Conservation (phyloP, 768 basidiomycete genomes). For the Lactarius deliciosus region DNA sequence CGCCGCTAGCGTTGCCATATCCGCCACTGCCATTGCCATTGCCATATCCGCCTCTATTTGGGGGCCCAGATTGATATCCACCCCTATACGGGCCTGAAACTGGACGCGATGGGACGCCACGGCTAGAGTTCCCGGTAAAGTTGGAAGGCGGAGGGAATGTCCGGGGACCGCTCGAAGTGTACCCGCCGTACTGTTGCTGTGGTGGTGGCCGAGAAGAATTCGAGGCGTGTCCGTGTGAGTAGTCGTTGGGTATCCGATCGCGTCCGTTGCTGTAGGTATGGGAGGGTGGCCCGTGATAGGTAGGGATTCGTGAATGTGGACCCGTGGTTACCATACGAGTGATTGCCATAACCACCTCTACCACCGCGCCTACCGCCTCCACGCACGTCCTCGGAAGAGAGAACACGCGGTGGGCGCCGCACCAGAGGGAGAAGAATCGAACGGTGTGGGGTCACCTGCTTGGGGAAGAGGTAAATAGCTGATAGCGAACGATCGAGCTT, state of each 20-base stretch:
- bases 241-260: conserved; percentile 32
- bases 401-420: conserved; percentile 53
- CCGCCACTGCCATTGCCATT: conserved; percentile 32
- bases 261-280: conserved; percentile 29
- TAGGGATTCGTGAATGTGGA: conserved; percentile 16
- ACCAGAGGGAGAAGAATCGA: conserved; percentile 80
- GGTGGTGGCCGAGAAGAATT: conserved; percentile 36
- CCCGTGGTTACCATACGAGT: conserved; percentile 11
- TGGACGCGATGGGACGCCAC: conserved; percentile 24
- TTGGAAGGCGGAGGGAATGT: conserved; percentile 14
- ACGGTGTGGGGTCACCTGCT: conserved; percentile 80
- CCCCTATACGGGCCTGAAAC: conserved; percentile 24
- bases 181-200: conserved; percentile 33
- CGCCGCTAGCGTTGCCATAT: conserved; percentile 38
- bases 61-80: conserved; percentile 30
- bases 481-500: conserved; percentile 85
- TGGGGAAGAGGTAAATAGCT: conserved; percentile 85
- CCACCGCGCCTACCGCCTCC: conserved; percentile 44
- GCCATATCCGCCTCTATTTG: conserved; percentile 38
- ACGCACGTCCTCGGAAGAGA: conserved; percentile 73
- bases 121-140: conserved; percentile 15
- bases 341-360: conserved; percentile 37
- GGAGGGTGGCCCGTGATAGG: conserved; percentile 13
- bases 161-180: conserved; percentile 32
- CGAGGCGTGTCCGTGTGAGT: conserved; percentile 24